A percentile compares a stretch with the other conserved stretches of the same genome.
These are phyloP conservation scores for Musa beccarii DNA, from an alignment of 176 grass and related monocot species.

Conservation along the genomic window DNA sequence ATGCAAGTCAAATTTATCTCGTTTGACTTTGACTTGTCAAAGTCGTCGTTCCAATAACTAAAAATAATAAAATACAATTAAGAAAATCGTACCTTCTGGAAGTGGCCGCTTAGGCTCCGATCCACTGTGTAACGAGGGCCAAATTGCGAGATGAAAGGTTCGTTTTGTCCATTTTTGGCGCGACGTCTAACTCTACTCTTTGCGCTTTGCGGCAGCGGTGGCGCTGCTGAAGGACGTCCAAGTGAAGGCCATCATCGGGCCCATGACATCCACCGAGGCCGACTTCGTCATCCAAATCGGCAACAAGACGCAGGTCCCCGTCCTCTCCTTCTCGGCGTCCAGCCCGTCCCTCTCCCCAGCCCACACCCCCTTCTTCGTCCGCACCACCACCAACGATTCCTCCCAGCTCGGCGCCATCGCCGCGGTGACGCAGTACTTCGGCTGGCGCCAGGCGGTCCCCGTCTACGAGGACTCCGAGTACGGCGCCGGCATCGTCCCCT, in stretches of 20 bases:
- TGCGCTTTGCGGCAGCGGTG: conserved; percentile 29
- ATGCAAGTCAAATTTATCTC: too few relatives aligned
- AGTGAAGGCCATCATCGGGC: conserved; percentile 54
- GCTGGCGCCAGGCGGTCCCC: conserved; percentile 31
- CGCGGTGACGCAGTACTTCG: conserved; percentile 28
- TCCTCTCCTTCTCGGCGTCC: conserved; percentile 54
- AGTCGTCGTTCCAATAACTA: too few relatives aligned
- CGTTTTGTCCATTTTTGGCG: not conserved
- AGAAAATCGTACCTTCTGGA: too few relatives aligned
- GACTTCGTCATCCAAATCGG: conserved; percentile 41
- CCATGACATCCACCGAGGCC: conserved; percentile 22
- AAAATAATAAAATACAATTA: too few relatives aligned
- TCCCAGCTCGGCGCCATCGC: conserved; percentile 43
- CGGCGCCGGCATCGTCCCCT: conserved; percentile 37
- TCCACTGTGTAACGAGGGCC: too few relatives aligned
- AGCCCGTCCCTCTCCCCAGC: conserved; percentile 29
- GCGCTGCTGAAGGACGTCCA: conserved; percentile 46
- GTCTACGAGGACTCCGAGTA: conserved; percentile 60
- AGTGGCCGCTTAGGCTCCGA: too few relatives aligned
- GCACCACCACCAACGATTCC: conserved; percentile 45
- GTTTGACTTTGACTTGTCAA: too few relatives aligned
- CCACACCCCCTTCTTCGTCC: conserved; percentile 58
- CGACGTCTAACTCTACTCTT: not conserved
- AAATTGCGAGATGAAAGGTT: not conserved
- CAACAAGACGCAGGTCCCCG: conserved; percentile 45